These are phyloP conservation scores for Nidula microcarpa DNA, from an alignment of 768 basidiomycete species.

Conservation along the genomic window DNA sequence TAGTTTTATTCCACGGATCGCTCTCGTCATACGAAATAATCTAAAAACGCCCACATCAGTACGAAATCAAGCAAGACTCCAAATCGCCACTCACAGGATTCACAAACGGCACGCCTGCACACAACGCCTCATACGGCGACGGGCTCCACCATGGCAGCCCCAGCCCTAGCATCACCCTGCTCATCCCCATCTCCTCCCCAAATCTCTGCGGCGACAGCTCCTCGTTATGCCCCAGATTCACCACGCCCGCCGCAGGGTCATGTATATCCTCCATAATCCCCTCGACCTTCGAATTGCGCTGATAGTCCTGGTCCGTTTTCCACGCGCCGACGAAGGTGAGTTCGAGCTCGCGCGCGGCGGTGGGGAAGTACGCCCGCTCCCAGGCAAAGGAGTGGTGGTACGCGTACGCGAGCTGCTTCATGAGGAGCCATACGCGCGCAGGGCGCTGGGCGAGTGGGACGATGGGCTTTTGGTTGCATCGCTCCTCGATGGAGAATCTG, in stretches of 20 bases:
- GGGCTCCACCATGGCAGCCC: slow-evolving; percentile 21
- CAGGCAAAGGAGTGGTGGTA: slow-evolving; percentile 19
- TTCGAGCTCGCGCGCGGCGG: slow-evolving; percentile 11
- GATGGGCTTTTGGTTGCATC: slow-evolving; percentile 15
- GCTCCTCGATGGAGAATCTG: slow-evolving; percentile 27
- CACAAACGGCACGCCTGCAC: slow-evolving; percentile 31
- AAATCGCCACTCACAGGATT: slow-evolving; percentile 21
- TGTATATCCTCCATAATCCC: slow-evolving; percentile 16
- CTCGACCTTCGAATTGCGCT: slow-evolving; percentile 14
- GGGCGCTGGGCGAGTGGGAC: slow-evolving; percentile 19
- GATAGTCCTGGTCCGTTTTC: slow-evolving; percentile 15
- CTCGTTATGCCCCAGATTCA: slow-evolving; percentile 11
- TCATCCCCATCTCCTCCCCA: slow-evolving; percentile 15
- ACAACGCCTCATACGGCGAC: slow-evolving; percentile 26
- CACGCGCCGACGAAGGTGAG: slow-evolving; percentile 18
- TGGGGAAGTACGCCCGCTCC: slow-evolving; percentile 18
- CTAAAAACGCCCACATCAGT: slow-evolving; percentile 1
- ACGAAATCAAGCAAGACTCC: not conserved
- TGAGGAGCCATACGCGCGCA: slow-evolving; percentile 20
- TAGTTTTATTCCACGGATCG: slow-evolving; percentile 17
- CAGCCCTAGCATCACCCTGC: slow-evolving; percentile 24
- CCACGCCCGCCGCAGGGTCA: slow-evolving; percentile 13
- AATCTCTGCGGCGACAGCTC: slow-evolving; percentile 10
- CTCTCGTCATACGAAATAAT: slow-evolving; percentile 17
- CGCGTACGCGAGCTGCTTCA: slow-evolving; percentile 23